Evolutionary conservation across 2,329 filamentous ascomycete genomes (phyloP).

Genomic region (Paraconiothyrium sp.): DNA sequence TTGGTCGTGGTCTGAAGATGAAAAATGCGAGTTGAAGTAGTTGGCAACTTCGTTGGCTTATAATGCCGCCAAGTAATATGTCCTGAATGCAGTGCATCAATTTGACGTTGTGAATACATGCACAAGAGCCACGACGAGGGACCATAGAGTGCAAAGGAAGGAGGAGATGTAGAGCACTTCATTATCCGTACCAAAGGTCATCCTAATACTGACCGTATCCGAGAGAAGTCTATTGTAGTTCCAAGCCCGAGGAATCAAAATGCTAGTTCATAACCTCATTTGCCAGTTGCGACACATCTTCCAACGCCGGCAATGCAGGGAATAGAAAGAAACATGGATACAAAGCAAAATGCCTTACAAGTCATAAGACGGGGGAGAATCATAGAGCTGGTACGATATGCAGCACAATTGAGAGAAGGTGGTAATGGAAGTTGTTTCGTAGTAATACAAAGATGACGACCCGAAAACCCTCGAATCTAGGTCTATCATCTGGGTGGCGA

Average conservation of each 20-base stretch:
- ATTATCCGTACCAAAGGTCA: constrained; percentile 1
- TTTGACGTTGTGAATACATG: neutral
- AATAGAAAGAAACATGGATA: neutral
- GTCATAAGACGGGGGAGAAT: constrained; percentile 2
- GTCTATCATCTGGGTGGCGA: neutral
- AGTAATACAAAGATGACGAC: constrained; percentile 12
- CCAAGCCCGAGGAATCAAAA: constrained; percentile 1
- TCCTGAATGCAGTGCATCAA: neutral
- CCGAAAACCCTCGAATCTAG: neutral
- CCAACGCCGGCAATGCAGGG: constrained; percentile 11
- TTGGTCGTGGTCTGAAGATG: neutral
- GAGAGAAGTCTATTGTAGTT: constrained; percentile 1
- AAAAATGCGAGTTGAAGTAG: neutral
- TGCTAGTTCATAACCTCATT: constrained; percentile 1
- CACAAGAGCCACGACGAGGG: neutral
- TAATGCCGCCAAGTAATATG: neutral
- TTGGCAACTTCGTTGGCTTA: neutral
- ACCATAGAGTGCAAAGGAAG: neutral
- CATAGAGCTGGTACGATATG: constrained; percentile 13
- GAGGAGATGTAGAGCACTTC: neutral
- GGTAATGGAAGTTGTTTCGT: neutral
- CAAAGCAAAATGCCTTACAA: constrained; percentile 5
- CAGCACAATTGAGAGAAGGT: constrained; percentile 1
- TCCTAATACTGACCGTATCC: neutral
- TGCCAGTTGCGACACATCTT: neutral